Percentiles rank a stretch among this genome's conserved stretches.
These are phyloP conservation scores for Exobasidium cylindrosporum DNA, from an alignment of 1,284 basidiomycete species.

Conservation along the genomic window DNA sequence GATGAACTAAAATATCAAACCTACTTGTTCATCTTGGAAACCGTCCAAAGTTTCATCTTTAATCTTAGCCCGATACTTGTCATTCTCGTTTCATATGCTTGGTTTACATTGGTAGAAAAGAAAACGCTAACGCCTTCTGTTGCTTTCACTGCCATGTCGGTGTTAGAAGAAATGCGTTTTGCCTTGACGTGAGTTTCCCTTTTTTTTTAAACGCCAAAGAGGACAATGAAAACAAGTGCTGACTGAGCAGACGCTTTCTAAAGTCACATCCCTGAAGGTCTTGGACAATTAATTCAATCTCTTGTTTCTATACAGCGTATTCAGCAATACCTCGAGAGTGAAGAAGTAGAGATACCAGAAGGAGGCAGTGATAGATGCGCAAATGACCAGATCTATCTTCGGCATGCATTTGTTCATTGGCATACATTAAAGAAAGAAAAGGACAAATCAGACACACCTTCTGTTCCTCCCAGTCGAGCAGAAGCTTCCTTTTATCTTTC, in stretches of 20 bases:
- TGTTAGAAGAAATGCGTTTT: conserved; percentile 19
- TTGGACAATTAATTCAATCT: conserved; percentile 59
- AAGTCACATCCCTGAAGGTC: neutral
- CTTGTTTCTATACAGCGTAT: conserved; percentile 77
- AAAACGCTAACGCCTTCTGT: conserved; percentile 10
- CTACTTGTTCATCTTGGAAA: conserved; percentile 17
- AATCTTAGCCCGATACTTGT: conserved; percentile 35
- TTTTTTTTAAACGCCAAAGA: too few species aligned
- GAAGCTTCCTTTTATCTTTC: conserved; percentile 28
- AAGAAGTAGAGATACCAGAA: conserved; percentile 64
- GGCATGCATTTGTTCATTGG: conserved; percentile 6
- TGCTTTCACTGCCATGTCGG: conserved; percentile 28
- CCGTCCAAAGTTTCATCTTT: conserved; percentile 24
- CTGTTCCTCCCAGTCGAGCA: neutral
- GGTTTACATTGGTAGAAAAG: conserved; percentile 10
- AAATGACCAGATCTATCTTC: neutral
- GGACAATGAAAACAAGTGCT: too few species aligned
- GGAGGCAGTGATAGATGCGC: neutral
- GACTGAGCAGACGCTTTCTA: too few species aligned
- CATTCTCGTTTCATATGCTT: conserved; percentile 13
- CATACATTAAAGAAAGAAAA: neutral
- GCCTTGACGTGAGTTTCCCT: too few species aligned
- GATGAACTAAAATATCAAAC: conserved; percentile 28
- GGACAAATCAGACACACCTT: neutral
- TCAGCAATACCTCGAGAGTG: conserved; percentile 73